phyloP scores from a whole-genome alignment of 106 monocot species.

The Platanthera zijinensis region DNA sequence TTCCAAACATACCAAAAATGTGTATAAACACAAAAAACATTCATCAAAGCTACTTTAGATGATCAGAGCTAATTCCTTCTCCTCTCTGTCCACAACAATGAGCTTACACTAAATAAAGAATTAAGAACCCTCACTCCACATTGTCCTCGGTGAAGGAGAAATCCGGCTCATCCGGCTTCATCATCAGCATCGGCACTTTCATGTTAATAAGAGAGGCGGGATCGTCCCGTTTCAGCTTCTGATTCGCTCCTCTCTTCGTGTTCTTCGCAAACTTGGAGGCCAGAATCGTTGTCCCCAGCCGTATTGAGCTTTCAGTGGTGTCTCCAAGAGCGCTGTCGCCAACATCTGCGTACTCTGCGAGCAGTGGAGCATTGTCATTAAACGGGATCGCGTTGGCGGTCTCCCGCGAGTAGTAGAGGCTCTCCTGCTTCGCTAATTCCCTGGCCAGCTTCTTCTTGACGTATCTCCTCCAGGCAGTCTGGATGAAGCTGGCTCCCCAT shows the following conservation, averaged over 20 bases:
- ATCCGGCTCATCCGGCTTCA: constrained; percentile 85
- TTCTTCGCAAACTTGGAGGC: constrained; percentile 74
- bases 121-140: neutral
- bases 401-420: constrained; percentile 23
- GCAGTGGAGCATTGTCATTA: constrained; percentile 17
- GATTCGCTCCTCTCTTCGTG: constrained; percentile 39
- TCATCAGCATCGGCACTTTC: constrained; percentile 65
- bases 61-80: neutral
- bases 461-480: constrained; percentile 59
- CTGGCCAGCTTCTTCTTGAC: constrained; percentile 60
- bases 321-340: constrained; percentile 9
- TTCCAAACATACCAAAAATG: no score
- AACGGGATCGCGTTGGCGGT: constrained; percentile 8
- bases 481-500: constrained; percentile 70
- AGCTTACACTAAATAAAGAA: neutral
- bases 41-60: no score
- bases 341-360: neutral
- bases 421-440: constrained; percentile 56
- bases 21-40: no score
- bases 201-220: constrained; percentile 25
- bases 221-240: constrained; percentile 18
- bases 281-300: constrained; percentile 53
- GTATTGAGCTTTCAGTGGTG: neutral
- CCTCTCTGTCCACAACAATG: neutral
- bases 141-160: constrained; percentile 47